phyloP scores from a whole-genome alignment of 2,329 filamentous ascomycete species.

The Mariannaea sp. region DNA sequence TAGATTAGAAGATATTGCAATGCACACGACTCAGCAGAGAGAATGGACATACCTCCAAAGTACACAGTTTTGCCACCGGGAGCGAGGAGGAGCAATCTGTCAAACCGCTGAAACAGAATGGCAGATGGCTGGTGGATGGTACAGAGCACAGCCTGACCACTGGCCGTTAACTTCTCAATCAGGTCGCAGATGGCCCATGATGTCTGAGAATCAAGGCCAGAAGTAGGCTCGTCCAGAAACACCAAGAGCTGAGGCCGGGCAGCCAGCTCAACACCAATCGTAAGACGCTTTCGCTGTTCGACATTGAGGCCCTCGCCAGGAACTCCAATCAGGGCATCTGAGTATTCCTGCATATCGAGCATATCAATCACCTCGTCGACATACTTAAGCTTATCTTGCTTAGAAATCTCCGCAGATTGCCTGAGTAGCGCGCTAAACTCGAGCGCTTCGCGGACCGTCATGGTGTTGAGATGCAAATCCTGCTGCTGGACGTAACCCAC shows the following conservation, averaged over 20 bases:
- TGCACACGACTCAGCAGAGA: not conserved
- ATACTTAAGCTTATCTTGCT: slow-evolving; percentile 35
- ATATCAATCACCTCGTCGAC: slow-evolving; percentile 40
- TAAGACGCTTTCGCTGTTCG: slow-evolving; percentile 61
- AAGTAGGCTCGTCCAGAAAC: slow-evolving; percentile 79
- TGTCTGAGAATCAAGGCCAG: slow-evolving; percentile 75
- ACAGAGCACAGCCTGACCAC: slow-evolving; percentile 51
- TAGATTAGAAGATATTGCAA: accelerated
- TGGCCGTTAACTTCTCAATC: slow-evolving; percentile 65
- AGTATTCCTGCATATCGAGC: slow-evolving; percentile 61
- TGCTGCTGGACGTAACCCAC: slow-evolving; percentile 76
- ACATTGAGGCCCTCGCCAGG: slow-evolving; percentile 59
- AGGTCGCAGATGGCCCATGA: slow-evolving; percentile 76
- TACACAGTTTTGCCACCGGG: slow-evolving; percentile 63
- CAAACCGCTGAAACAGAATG: slow-evolving; percentile 54
- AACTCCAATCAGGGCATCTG: slow-evolving; percentile 61
- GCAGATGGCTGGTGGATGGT: slow-evolving; percentile 55
- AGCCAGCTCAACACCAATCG: slow-evolving; percentile 76
- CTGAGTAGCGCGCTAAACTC: slow-evolving; percentile 70
- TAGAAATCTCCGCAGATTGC: slow-evolving; percentile 62
- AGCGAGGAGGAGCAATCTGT: slow-evolving; percentile 59
- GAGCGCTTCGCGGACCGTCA: slow-evolving; percentile 57
- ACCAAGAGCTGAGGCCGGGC: slow-evolving; percentile 73
- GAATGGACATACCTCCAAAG: slow-evolving; percentile 54
- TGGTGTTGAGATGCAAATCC: slow-evolving; percentile 71